phyloP scores from a whole-genome alignment of 139 green algal species.

The Chlamydomonas sp. region DNA sequence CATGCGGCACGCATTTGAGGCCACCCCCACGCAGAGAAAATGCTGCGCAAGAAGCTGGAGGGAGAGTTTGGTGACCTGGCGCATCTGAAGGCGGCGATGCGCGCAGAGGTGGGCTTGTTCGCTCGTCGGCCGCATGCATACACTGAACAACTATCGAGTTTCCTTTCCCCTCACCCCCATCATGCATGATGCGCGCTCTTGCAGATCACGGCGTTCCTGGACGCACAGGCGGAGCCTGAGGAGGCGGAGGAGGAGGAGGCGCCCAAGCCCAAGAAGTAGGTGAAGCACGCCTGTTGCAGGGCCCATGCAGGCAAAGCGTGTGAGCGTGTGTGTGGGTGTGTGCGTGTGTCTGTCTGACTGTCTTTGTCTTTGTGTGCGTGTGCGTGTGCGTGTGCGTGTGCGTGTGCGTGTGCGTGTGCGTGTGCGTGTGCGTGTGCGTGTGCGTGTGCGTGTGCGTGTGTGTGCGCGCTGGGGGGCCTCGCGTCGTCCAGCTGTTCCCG shows the following conservation, averaged over 20 bases:
- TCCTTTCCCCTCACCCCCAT: background rate
- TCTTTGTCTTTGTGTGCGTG: no score
- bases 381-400: no score
- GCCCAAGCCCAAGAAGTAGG: background rate
- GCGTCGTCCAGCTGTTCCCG: no score
- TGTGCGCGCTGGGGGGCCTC: no score
- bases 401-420: no score
- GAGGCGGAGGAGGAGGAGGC: background rate
- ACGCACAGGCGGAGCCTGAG: background rate
- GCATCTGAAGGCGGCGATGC: conserved; percentile 14
- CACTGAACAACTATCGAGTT: background rate
- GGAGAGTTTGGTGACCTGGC: conserved; percentile 47
- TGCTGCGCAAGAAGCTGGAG: conserved; percentile 61
- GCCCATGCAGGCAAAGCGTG: no score
- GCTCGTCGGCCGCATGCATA: background rate
- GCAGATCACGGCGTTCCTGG: background rate
- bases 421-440: no score
- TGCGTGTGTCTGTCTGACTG: no score
- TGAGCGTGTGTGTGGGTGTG: no score
- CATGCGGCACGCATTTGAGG: background rate
- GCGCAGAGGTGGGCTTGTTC: conserved; percentile 1
- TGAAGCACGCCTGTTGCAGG: background rate
- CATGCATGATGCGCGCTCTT: no score
- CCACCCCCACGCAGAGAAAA: conserved; percentile 38
- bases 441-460: no score